Base-by-base conservation (phyloP, 202 grass and related monocot species). In the Digitaria exilis region DNA sequence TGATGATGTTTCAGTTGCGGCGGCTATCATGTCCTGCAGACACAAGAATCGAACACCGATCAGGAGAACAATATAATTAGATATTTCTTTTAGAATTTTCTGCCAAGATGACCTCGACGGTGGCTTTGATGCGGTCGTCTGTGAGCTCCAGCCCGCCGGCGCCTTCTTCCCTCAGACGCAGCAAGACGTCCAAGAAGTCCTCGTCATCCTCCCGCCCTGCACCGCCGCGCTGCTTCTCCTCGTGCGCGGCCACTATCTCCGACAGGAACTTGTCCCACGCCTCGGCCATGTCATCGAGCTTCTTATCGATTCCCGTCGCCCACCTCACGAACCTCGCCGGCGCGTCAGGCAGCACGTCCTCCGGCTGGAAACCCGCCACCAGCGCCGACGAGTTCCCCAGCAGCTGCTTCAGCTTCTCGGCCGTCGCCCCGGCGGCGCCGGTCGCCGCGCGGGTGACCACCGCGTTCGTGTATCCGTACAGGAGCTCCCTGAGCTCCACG, bases 101-200 rank as follows among this genome's bases (percentile, higher is more conserved):
- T 30, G 17, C 10, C 1, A 55, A 42, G 44, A 48, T 73, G 28
- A 92, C 93, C 73, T 45, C 6, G 65, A 86, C 9, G 25, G 82
- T 86, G 52, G 28, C 29, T 75, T 90, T 92, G 79, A 92, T 80
- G 5, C 69, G 51, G 54, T 60, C 67, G 32, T 95, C 85, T 0
- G 84, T 86, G 39, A 92, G 82, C 61, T 86, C 83, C 44, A 87
- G 60, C 15, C 72, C 75, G 1, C n/a, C 44, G 7, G 71, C 28
- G 0, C 12, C 71, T 77, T 90, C 82, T 43, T 52, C 60, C 70
- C 65, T 82, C 24, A 89, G 48, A n/a, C 79, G 79, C 9, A 92
- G 65, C 82, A 95, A 54, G 65, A 90, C 83, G 13, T 88, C 82
- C 45, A 95, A 21, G 58, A 95, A 87, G 58, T 95, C 87, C 73